Conservation (phyloP, 495 filamentous ascomycete species). For the Aspergillus homomorphus region DNA sequence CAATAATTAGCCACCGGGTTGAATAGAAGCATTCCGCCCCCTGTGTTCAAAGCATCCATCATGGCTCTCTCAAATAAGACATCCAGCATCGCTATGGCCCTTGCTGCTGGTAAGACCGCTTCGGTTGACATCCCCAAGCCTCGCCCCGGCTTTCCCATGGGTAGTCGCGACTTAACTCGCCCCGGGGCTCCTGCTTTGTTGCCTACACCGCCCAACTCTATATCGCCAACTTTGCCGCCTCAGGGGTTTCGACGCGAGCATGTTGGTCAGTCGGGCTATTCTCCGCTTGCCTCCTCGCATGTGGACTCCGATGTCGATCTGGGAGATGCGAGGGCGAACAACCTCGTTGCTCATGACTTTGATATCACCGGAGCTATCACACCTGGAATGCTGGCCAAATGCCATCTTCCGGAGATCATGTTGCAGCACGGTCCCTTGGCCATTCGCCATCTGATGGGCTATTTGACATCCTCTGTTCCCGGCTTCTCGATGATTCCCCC, state of each 20-base stretch:
- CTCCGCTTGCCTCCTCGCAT: slow-evolving; percentile 54
- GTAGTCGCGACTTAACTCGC: slow-evolving; percentile 56
- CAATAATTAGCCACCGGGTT: slow-evolving; percentile 18
- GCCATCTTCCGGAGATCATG: slow-evolving; percentile 88
- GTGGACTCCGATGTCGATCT: slow-evolving; percentile 89
- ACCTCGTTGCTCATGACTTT: slow-evolving; percentile 35
- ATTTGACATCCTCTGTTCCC: slow-evolving; percentile 87
- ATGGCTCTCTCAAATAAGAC: slow-evolving; percentile 49
- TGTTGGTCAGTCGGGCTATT: slow-evolving; percentile 45
- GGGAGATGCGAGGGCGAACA: slow-evolving; percentile 53
- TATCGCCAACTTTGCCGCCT: slow-evolving; percentile 84
- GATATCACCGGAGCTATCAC: slow-evolving; percentile 84
- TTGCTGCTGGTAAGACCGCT: slow-evolving; percentile 60
- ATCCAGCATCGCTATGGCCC: slow-evolving; percentile 61
- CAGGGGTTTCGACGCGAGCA: slow-evolving; percentile 61
- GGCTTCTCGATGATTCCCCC: slow-evolving; percentile 90
- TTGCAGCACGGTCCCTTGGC: slow-evolving; percentile 85
- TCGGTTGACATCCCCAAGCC: slow-evolving; percentile 72
- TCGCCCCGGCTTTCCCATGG: slow-evolving; percentile 59
- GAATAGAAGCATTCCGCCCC: slow-evolving; percentile 3
- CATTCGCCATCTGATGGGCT: slow-evolving; percentile 91
- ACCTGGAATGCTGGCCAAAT: slow-evolving; percentile 79
- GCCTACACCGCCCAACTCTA: slow-evolving; percentile 93
- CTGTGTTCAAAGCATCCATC: slow-evolving; percentile 21
- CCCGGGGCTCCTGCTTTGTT: slow-evolving; percentile 58